These are phyloP conservation scores for Spizellomyces sp. DNA, from an alignment of 192 early-diverging fungal species.

Conservation along the genomic window DNA sequence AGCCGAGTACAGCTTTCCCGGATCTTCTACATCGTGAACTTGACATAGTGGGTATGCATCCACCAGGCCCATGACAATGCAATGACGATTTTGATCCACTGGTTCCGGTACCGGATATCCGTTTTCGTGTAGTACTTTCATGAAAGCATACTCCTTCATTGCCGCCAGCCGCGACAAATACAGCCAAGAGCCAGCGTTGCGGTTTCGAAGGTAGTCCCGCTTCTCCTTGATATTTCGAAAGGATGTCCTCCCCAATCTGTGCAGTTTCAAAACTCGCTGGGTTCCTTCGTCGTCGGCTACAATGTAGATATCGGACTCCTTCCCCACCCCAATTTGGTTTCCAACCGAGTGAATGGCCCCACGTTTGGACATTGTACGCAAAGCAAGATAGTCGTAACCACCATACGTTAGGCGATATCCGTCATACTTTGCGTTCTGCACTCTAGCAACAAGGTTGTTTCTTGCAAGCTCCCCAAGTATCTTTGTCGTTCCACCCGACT, in stretches of 20 bases:
- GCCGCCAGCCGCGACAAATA: slow-evolving; percentile 98
- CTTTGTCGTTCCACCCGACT: slow-evolving; percentile 83
- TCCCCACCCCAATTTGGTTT: slow-evolving; percentile 99
- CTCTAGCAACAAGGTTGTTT: slow-evolving; percentile 86
- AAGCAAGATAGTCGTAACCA: slow-evolving; percentile 98
- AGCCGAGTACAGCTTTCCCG: slow-evolving; percentile 89
- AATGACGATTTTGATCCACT: slow-evolving; percentile 91
- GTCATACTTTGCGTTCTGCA: slow-evolving; percentile 83
- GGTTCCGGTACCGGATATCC: slow-evolving; percentile 96
- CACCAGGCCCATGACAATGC: slow-evolving; percentile 94
- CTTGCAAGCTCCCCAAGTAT: slow-evolving; percentile 84
- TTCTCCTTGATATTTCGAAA: slow-evolving; percentile 98
- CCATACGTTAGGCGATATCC: slow-evolving; percentile 98
- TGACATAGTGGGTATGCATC: slow-evolving; percentile 95
- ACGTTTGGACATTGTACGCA: slow-evolving; percentile 88
- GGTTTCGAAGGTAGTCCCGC: slow-evolving; percentile 93
- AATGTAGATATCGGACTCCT: slow-evolving; percentile 98
- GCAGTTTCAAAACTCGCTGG: slow-evolving; percentile 94
- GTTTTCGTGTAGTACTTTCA: slow-evolving; percentile 94
- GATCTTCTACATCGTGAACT: slow-evolving; percentile 80
- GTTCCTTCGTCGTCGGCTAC: slow-evolving; percentile 90
- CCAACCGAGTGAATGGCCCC: slow-evolving; percentile 91
- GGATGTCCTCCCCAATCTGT: slow-evolving; percentile 90
- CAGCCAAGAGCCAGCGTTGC: slow-evolving; percentile 97
- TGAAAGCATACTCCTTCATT: slow-evolving; percentile 98